Evolutionary conservation across 2,329 filamentous ascomycete species (phyloP).

Genomic region (Hypoxylon sp.): DNA sequence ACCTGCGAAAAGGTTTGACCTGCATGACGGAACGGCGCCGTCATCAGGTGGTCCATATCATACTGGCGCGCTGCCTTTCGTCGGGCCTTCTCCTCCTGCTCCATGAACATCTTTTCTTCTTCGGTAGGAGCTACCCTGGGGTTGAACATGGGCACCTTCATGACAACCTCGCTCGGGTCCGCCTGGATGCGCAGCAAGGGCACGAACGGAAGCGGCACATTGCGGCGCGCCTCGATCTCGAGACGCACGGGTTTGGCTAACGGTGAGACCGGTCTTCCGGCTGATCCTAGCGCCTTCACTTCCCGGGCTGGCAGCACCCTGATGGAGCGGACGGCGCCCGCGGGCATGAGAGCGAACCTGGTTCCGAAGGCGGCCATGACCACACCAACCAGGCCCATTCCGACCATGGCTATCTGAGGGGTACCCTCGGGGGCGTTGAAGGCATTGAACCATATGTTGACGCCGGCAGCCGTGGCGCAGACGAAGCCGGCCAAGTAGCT

Average conservation of each 20-base stretch:
- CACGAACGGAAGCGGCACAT: slow-evolving; percentile 55
- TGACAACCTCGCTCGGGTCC: slow-evolving; percentile 47
- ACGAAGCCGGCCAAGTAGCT: slow-evolving; percentile 64
- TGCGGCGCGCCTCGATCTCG: slow-evolving; percentile 60
- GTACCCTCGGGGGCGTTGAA: slow-evolving; percentile 60
- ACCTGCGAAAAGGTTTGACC: slow-evolving; percentile 52
- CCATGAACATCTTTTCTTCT: slow-evolving; percentile 41
- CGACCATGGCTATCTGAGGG: slow-evolving; percentile 62
- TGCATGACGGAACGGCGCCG: slow-evolving; percentile 63
- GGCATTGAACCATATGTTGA: slow-evolving; percentile 60
- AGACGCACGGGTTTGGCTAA: slow-evolving; percentile 52
- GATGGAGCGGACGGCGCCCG: slow-evolving; percentile 65
- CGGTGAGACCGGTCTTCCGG: slow-evolving; percentile 23
- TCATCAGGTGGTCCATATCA: slow-evolving; percentile 64
- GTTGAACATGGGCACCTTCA: slow-evolving; percentile 49
- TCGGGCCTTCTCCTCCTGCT: slow-evolving; percentile 50
- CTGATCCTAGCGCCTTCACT: slow-evolving; percentile 1
- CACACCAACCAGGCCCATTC: slow-evolving; percentile 66
- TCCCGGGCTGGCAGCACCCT: slow-evolving; percentile 55
- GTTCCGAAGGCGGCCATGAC: slow-evolving; percentile 67
- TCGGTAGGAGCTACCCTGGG: slow-evolving; percentile 25
- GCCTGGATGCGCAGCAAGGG: slow-evolving; percentile 53
- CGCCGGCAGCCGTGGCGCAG: slow-evolving; percentile 59
- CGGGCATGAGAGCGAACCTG: slow-evolving; percentile 65
- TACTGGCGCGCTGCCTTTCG: slow-evolving; percentile 55